Base-by-base conservation (phyloP, 352 stramenopile genomes). In the Thraustochytrium striatum region DNA sequence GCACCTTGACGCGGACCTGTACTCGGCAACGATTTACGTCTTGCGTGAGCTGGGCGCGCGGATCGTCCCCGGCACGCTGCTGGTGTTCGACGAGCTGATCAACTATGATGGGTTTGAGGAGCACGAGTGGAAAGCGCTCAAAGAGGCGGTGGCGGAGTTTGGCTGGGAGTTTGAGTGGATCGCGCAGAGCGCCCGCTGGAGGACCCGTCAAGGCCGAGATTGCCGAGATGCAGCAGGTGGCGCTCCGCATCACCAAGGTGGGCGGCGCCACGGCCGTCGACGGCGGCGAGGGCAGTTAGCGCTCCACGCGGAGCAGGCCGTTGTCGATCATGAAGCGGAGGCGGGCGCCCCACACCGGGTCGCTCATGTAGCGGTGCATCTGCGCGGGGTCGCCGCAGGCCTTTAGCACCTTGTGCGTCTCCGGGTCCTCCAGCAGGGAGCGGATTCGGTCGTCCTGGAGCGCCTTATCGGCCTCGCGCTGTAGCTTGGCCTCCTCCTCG, bases 41-140 rank as follows among this genome's bases (percentile, higher is more conserved):
- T 32, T 79, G 7, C 52, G 55, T 2, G 11, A 44, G 39, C 69
- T 79, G 13, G 55, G 28, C 16, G 52, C 69, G n/a, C n/a, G 55
- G 13, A 79, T 79, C 33, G 55, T 69, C 8, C 50, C 52, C 19
- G 69, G 69, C 33, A 79, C 69, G 2, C 41, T 79, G 25, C 69
- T 79, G 8, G 55, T 79, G 13, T 79, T 79, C 32, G 69, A 79
- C 43, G 69, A 79, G 32, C 57, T 79, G 21, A 72, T 79, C 36
- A 79, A 79, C 69, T 79, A 79, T 36, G 32, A 32, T 0, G 69
- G 55, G 11, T 79, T 72, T 50, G 30, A 70, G 28, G 36, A 52
- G 9, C 52, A 70, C 57, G 69, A 79, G 55, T 69, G 50, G 52
- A 79, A 79, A 52, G 69, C 69, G 11, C 69, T 79, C 9, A 32